A percentile compares a stretch with the other conserved stretches of the same genome.
phyloP scores from a whole-genome alignment of 208 protist species.

The Trypanosomatidae sp. region DNA sequence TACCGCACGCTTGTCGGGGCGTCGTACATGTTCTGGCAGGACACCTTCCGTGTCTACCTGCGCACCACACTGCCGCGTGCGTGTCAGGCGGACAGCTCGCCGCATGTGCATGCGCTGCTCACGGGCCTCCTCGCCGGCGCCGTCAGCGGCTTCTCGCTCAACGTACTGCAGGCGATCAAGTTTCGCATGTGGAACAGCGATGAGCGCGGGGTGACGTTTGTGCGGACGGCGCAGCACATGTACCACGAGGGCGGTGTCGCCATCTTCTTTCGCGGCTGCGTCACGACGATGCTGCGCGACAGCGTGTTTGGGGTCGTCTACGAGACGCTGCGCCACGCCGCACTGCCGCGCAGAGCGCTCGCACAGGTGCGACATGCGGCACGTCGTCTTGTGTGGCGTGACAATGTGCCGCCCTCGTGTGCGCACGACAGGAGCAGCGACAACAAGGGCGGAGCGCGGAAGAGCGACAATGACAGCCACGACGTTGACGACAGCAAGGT shows the following conservation, averaged over 20 bases:
- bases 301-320: slow-evolving; percentile 82
- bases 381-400: too few relatives aligned
- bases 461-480: background rate
- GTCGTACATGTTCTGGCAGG: slow-evolving; percentile 87
- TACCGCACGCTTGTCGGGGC: slow-evolving; percentile 78
- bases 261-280: slow-evolving; percentile 81
- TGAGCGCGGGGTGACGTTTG: slow-evolving; percentile 33
- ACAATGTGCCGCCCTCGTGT: background rate
- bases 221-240: slow-evolving; percentile 33
- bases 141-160: slow-evolving; percentile 69
- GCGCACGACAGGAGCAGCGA: background rate
- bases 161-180: slow-evolving; percentile 80
- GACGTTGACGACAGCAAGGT: background rate
- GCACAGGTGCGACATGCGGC: background rate
- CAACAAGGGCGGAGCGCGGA: background rate
- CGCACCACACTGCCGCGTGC: slow-evolving; percentile 17
- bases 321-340: slow-evolving; percentile 39
- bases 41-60: slow-evolving; percentile 60
- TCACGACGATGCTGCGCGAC: slow-evolving; percentile 69
- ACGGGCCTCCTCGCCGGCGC: slow-evolving; percentile 66
- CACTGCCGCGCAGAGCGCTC: slow-evolving; percentile 9
- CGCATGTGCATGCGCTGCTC: slow-evolving; percentile 56
- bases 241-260: slow-evolving; percentile 44
- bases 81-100: slow-evolving; percentile 28
- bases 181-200: slow-evolving; percentile 84